Base-by-base conservation (phyloP, 495 filamentous ascomycete genomes). In the Bathelium albidoporum region DNA sequence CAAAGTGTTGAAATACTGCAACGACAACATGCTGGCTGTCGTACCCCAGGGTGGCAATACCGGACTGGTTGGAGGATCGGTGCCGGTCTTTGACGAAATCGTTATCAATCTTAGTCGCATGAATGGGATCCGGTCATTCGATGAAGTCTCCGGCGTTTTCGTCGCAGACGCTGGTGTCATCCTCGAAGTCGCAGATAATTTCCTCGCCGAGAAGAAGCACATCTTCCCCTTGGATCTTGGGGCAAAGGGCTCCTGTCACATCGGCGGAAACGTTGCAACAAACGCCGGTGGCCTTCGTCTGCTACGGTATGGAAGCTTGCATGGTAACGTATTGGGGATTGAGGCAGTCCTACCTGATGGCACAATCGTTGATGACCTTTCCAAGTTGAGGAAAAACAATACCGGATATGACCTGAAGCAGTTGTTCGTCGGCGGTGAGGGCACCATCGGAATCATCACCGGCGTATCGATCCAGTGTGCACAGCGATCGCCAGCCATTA, bases 1-100 rank as follows among this genome's bases (percentile, higher is more conserved):
- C 81, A 79, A 89, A 75, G 85, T 97, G 44, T 73, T 98, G 67
- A 85, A 86, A 73, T 95, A 97, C 81, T 97, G 94, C 78, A 96
- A 97, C 75, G 85, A 92, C 62, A 85, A 91, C 65, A 83, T 81
- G 74, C 81, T 98, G 66, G 94, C 94, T 36, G 92, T 97, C 3
- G 93, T 97, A n/a, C 94, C 94, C 0, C 94, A 98, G 77, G 94
- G 94, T 64, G 94, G 94, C 53, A 98, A 98, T 73, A 91, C 95
- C 3, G 95, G 94, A 16, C 79, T 98, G 39, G 94, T 98, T 18
- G 94, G 94, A 59, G 94, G 94, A 52, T 93, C 89, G 1, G 88
- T 98, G 53, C 95, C 94, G 1, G 89, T 98, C 32, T 97, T 96
- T 74, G 94, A 98, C 72, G 94, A 98, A 79, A 95, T 98, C 69